These are phyloP conservation scores for Aspergillus caelatus DNA, from an alignment of 2,329 filamentous ascomycete genomes.

Conservation along the genomic window DNA sequence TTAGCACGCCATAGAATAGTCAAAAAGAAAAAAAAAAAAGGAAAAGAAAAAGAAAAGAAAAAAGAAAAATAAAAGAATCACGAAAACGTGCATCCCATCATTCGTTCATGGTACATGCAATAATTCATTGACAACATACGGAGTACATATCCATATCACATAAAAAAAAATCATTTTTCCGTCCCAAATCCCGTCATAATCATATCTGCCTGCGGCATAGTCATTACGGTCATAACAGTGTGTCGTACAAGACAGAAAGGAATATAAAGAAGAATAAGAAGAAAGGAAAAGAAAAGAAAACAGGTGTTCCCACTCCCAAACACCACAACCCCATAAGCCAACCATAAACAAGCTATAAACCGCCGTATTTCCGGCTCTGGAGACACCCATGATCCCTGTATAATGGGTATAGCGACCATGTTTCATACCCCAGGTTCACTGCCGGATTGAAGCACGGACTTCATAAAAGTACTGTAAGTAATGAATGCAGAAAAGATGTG, in stretches of 20 bases:
- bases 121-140: neutral
- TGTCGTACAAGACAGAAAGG: conserved; percentile 3
- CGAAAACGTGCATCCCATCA: neutral
- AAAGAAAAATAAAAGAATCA: neutral
- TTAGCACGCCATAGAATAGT: too few relatives aligned
- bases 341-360: neutral
- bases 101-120: neutral
- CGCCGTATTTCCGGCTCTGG: neutral
- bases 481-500: neutral
- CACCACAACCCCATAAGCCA: neutral
- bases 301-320: conserved; percentile 9
- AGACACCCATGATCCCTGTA: conserved; percentile 14
- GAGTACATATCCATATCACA: neutral
- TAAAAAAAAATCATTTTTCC: neutral
- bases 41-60: neutral
- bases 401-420: conserved; percentile 23
- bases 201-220: conserved; percentile 2
- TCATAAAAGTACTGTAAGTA: neutral
- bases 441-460: neutral
- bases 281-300: conserved; percentile 1
- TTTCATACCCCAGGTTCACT: conserved; percentile 6
- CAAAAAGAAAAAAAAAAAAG: too few relatives aligned
- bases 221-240: conserved; percentile 8
- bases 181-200: conserved; percentile 6
- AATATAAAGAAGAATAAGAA: neutral